Conservation (phyloP, 1,284 basidiomycete genomes). For the Marasmius oreades region DNA sequence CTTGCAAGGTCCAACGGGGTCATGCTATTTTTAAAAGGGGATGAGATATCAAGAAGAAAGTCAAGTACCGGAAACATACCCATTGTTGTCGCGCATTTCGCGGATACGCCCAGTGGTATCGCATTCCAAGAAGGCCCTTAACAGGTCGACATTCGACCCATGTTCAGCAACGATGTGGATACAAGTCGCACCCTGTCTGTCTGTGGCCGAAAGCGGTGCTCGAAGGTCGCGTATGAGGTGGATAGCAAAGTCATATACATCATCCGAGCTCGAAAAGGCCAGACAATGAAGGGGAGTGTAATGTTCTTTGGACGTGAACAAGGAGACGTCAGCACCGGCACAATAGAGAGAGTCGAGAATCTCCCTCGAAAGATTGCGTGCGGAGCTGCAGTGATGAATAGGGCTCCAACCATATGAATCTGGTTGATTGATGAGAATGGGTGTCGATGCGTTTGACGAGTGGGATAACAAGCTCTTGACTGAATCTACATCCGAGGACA, state of each 20-base stretch:
- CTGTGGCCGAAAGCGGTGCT: constrained; percentile 62
- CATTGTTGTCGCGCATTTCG: constrained; percentile 61
- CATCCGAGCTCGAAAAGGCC: constrained; percentile 42
- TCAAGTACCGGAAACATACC: constrained; percentile 38
- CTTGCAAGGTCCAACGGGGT: constrained; percentile 66
- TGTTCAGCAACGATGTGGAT: constrained; percentile 92
- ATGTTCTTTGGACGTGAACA: constrained; percentile 63
- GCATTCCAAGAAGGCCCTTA: constrained; percentile 59
- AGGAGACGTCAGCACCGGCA: constrained; percentile 66
- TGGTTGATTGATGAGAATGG: constrained; percentile 56
- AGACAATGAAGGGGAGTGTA: constrained; percentile 70
- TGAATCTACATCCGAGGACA: constrained; percentile 42
- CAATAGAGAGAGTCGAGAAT: constrained; percentile 66
- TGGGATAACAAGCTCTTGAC: constrained; percentile 50
- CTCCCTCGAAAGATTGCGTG: constrained; percentile 50
- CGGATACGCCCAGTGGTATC: constrained; percentile 52
- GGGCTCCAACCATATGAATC: constrained; percentile 67
- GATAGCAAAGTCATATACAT: constrained; percentile 53
- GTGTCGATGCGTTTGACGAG: constrained; percentile 36
- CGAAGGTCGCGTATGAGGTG: constrained; percentile 67
- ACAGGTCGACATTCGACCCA: constrained; percentile 66
- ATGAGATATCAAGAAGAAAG: constrained; percentile 8
- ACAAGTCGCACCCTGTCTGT: constrained; percentile 87
- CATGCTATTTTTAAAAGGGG: constrained; percentile 36
- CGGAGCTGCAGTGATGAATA: constrained; percentile 64